These are phyloP conservation scores for Panaeolus papilionaceus DNA, from an alignment of 768 basidiomycete species.

Conservation along the genomic window DNA sequence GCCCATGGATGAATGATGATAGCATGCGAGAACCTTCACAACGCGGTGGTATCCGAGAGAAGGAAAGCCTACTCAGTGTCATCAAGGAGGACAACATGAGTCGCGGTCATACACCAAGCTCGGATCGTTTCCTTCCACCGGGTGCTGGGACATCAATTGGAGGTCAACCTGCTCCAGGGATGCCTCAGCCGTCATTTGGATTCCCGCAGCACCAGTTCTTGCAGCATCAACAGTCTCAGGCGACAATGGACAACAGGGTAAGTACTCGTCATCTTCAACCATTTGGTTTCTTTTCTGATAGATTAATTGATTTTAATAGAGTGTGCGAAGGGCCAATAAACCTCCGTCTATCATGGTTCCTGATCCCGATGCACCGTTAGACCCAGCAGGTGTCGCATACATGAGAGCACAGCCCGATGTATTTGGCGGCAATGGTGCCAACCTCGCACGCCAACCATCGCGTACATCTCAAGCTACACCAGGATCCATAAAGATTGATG, in stretches of 20 bases:
- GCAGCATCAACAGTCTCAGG: constrained; percentile 14
- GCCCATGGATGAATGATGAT: constrained; percentile 32
- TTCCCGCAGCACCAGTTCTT: constrained; percentile 1
- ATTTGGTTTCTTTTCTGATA: neutral
- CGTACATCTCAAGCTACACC: constrained; percentile 27
- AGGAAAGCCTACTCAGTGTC: constrained; percentile 38
- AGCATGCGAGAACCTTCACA: constrained; percentile 25
- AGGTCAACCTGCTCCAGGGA: constrained; percentile 13
- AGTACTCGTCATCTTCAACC: neutral
- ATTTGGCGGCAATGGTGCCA: constrained; percentile 21
- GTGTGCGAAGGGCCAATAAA: constrained; percentile 1
- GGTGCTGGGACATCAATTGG: constrained; percentile 10
- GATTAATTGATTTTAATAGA: constrained; percentile 3
- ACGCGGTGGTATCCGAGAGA: constrained; percentile 30
- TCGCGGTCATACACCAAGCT: constrained; percentile 35
- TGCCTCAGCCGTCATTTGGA: constrained; percentile 1
- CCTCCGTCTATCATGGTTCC: constrained; percentile 28
- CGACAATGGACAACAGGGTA: constrained; percentile 10
- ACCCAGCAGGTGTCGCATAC: constrained; percentile 28
- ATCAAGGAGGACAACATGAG: constrained; percentile 48
- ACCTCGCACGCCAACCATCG: constrained; percentile 27
- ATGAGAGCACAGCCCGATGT: constrained; percentile 19
- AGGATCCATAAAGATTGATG: constrained; percentile 29
- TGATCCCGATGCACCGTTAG: constrained; percentile 26
- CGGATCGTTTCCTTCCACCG: constrained; percentile 22